These are phyloP conservation scores for Daldinia vernicosa DNA, from an alignment of 495 filamentous ascomycete genomes.

Conservation along the genomic window DNA sequence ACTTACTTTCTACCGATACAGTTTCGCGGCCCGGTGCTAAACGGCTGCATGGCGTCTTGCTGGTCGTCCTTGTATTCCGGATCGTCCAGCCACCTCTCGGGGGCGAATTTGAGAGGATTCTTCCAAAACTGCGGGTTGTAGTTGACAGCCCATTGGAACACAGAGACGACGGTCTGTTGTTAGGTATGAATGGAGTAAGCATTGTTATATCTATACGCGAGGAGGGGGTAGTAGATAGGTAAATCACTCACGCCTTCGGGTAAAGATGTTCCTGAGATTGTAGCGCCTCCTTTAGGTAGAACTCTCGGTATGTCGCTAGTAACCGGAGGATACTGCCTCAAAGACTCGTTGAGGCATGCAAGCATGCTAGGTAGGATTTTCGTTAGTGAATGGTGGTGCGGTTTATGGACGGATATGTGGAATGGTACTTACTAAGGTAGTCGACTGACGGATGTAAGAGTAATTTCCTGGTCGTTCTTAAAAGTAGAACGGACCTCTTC, in stretches of 20 bases:
- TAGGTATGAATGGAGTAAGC: neutral
- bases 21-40: slow-evolving; percentile 61
- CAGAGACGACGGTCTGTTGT: slow-evolving; percentile 58
- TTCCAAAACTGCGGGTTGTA: slow-evolving; percentile 54
- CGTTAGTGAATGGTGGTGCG: neutral
- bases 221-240: neutral
- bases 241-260: slow-evolving; percentile 48
- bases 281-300: slow-evolving; percentile 54
- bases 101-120: slow-evolving; percentile 56
- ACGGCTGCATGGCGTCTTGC: slow-evolving; percentile 60
- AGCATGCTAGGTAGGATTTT: slow-evolving; percentile 40
- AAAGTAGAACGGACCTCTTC: slow-evolving; percentile 59
- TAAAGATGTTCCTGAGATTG: slow-evolving; percentile 56
- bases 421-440: slow-evolving; percentile 49
- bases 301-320: slow-evolving; percentile 56
- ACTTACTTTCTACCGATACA: slow-evolving; percentile 66
- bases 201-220: neutral
- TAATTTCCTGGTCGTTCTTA: slow-evolving; percentile 56
- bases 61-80: slow-evolving; percentile 55
- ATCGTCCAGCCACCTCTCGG: slow-evolving; percentile 60
- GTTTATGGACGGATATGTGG: neutral
- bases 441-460: slow-evolving; percentile 47
- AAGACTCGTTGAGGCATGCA: slow-evolving; percentile 59
- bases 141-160: slow-evolving; percentile 59
- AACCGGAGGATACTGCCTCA: slow-evolving; percentile 62